A percentile compares a stretch with the other conserved stretches of the same genome.
These are phyloP conservation scores for Diaporthe australafricana DNA, from an alignment of 2,329 filamentous ascomycete genomes.

Conservation along the genomic window DNA sequence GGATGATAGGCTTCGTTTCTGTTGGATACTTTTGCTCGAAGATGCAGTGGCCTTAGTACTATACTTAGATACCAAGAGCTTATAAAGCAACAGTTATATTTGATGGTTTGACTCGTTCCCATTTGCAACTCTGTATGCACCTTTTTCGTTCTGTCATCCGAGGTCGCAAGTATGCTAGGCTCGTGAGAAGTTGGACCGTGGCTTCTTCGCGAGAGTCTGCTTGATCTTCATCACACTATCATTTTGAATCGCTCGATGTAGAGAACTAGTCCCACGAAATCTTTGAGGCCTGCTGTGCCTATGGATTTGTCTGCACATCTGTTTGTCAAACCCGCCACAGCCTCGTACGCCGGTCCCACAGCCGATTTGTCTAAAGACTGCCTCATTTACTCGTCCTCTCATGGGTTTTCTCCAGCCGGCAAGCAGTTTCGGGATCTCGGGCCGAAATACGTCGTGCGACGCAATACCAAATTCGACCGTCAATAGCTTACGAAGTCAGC, in stretches of 20 bases:
- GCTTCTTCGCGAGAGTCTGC: too few relatives aligned
- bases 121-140: background rate
- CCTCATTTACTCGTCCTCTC: too few relatives aligned
- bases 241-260: too few relatives aligned
- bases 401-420: background rate
- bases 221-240: too few relatives aligned
- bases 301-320: too few relatives aligned
- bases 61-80: background rate
- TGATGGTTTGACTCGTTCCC: background rate
- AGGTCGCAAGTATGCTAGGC: background rate
- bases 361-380: too few relatives aligned
- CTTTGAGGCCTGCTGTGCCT: too few relatives aligned
- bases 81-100: background rate
- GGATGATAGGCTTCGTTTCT: background rate
- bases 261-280: too few relatives aligned
- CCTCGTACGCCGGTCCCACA: too few relatives aligned
- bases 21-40: background rate
- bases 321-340: too few relatives aligned
- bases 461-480: background rate
- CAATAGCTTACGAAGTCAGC: background rate
- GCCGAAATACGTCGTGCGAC: background rate
- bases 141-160: fast-evolving
- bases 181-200: background rate
- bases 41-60: background rate
- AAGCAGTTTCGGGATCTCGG: background rate